A percentile compares a stretch with the other conserved stretches of the same genome.
Conservation (phyloP, 495 filamentous ascomycete species). For the Penicillium riverlandense region DNA sequence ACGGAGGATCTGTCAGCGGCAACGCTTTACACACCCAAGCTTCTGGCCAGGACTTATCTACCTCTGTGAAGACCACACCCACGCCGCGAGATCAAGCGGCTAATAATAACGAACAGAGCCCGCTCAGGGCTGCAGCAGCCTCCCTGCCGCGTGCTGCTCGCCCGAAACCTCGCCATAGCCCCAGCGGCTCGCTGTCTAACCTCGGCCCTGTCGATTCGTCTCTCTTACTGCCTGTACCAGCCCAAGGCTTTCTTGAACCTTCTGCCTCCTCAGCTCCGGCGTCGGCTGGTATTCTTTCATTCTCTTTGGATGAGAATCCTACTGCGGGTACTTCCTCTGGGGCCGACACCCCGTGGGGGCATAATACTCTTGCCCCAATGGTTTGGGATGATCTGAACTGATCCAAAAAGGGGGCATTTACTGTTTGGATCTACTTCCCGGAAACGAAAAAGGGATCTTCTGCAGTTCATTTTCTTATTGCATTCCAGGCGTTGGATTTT, state of each 20-base stretch:
- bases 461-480: no score
- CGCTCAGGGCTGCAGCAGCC: conserved; percentile 4
- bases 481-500: not conserved
- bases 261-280: conserved; percentile 8
- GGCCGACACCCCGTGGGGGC: conserved; percentile 25
- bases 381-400: conserved; percentile 35
- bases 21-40: conserved; percentile 11
- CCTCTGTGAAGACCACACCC: conserved; percentile 2
- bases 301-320: conserved; percentile 28
- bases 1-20: conserved; percentile 38
- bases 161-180: no score
- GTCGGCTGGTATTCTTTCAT: conserved; percentile 15
- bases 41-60: not conserved
- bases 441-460: no score
- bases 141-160: not conserved
- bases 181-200: conserved; percentile 8
- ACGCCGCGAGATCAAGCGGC: conserved; percentile 1
- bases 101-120: conserved; percentile 6
- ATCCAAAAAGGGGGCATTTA: not conserved
- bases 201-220: conserved; percentile 19
- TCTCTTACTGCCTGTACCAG: conserved; percentile 21
- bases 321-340: conserved; percentile 9
- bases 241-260: conserved; percentile 19
- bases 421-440: no score
- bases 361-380: conserved; percentile 39